Conservation (phyloP, 371 early-diverging fungal species). For the Mucor circinelloides region DNA sequence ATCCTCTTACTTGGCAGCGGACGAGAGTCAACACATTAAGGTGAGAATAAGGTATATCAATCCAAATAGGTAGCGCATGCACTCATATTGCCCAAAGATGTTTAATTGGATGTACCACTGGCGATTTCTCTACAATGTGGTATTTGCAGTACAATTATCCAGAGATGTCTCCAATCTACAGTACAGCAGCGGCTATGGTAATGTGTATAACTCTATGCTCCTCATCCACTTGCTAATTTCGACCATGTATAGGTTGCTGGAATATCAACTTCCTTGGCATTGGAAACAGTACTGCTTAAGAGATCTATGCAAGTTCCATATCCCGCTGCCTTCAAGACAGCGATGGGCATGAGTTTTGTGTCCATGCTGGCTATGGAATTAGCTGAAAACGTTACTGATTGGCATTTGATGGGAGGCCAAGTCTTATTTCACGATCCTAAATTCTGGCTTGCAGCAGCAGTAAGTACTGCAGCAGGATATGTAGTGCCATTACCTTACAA, state of each 20-base stretch:
- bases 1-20: slow-evolving; percentile 48
- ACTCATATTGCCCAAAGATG: slow-evolving; percentile 30
- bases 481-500: slow-evolving; percentile 58
- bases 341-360: slow-evolving; percentile 59
- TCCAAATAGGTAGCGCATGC: background rate
- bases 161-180: slow-evolving; percentile 35
- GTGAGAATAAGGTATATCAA: slow-evolving; percentile 7
- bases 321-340: slow-evolving; percentile 51
- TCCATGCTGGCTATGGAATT: slow-evolving; percentile 65
- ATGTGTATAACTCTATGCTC: background rate
- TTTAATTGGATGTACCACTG: slow-evolving; percentile 54
- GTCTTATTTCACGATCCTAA: slow-evolving; percentile 47
- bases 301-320: slow-evolving; percentile 44
- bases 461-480: slow-evolving; percentile 51
- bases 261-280: slow-evolving; percentile 49
- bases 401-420: slow-evolving; percentile 57
- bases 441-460: slow-evolving; percentile 52
- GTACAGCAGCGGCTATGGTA: slow-evolving; percentile 55
- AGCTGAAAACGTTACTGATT: slow-evolving; percentile 55
- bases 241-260: slow-evolving; percentile 43
- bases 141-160: slow-evolving; percentile 53
- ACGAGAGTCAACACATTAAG: slow-evolving; percentile 52
- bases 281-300: slow-evolving; percentile 52
- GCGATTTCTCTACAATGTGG: slow-evolving; percentile 57
- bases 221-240: background rate